These are phyloP conservation scores for Nephelium lappaceum DNA, from an alignment of 345 rosid genomes.

Conservation along the genomic window DNA sequence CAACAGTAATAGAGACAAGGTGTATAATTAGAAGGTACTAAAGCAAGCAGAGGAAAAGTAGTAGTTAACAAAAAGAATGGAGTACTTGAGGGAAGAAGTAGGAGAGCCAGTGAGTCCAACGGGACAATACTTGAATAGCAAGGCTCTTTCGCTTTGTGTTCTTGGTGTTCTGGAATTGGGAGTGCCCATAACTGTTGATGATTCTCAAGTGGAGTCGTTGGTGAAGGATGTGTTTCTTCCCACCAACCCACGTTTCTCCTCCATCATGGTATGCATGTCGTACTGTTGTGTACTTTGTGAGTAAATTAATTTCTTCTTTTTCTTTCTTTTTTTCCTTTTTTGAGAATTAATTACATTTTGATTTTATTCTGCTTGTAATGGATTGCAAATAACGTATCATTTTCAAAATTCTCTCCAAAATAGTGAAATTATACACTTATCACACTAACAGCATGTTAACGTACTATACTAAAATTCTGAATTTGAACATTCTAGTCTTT, in stretches of 20 bases:
- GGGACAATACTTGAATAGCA: constrained; percentile 39
- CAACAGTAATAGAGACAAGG: too few relatives aligned
- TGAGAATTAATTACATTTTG: too few relatives aligned
- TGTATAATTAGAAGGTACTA: too few relatives aligned
- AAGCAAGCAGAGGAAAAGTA: too few relatives aligned
- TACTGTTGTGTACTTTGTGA: not conserved
- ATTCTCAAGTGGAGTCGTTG: constrained; percentile 5
- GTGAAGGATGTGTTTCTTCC: constrained; percentile 35
- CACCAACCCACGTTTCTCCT: constrained; percentile 47
- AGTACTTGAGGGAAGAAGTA: constrained; percentile 26
- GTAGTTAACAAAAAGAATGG: constrained; percentile 6
- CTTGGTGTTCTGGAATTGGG: constrained; percentile 32
- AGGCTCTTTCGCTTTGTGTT: constrained; percentile 31
- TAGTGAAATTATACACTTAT: too few relatives aligned
- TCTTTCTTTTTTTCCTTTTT: too few relatives aligned
- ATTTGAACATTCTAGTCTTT: too few relatives aligned
- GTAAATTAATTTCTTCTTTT: not conserved
- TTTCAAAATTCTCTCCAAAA: too few relatives aligned
- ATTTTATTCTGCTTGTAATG: too few relatives aligned
- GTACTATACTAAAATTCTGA: too few relatives aligned
- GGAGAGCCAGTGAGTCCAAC: constrained; percentile 43
- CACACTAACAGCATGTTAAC: too few relatives aligned
- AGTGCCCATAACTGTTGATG: constrained; percentile 29
- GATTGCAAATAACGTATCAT: too few relatives aligned
- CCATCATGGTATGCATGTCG: constrained; percentile 37